These are phyloP conservation scores for Telopea speciosissima DNA, from an alignment of 177 flowering plant genomes.

Conservation along the genomic window DNA sequence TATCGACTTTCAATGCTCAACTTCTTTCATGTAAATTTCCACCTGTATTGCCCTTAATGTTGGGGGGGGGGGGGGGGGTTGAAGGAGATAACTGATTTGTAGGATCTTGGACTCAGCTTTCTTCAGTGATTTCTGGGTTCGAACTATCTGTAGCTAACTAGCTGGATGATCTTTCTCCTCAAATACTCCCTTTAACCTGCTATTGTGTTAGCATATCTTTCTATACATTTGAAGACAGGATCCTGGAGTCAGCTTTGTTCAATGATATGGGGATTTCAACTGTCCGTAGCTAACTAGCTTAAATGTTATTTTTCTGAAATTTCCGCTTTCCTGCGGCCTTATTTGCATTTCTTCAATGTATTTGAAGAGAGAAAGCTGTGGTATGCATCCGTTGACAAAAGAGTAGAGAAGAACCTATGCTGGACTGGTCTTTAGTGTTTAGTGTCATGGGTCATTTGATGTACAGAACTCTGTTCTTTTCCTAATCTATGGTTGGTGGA, in stretches of 20 bases:
- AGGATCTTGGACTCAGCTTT: neutral
- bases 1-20: neutral
- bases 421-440: neutral
- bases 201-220: neutral
- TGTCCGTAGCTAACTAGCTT: too few species aligned
- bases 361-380: neutral
- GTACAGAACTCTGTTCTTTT: neutral
- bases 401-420: neutral
- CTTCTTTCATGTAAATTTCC: neutral
- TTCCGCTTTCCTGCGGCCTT: neutral
- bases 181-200: neutral
- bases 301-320: neutral
- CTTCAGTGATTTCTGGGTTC: neutral
- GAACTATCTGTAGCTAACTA: neutral
- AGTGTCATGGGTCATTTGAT: neutral
- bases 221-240: neutral
- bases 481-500: neutral
- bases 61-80: too few species aligned
- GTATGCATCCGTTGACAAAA: neutral
- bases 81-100: neutral
- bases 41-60: too few species aligned
- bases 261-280: neutral
- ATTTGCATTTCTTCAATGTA: neutral
- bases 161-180: too few species aligned
- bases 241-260: neutral